Evolutionary conservation across 257 asterid species (phyloP).

Genomic region (Solanum chilense): DNA sequence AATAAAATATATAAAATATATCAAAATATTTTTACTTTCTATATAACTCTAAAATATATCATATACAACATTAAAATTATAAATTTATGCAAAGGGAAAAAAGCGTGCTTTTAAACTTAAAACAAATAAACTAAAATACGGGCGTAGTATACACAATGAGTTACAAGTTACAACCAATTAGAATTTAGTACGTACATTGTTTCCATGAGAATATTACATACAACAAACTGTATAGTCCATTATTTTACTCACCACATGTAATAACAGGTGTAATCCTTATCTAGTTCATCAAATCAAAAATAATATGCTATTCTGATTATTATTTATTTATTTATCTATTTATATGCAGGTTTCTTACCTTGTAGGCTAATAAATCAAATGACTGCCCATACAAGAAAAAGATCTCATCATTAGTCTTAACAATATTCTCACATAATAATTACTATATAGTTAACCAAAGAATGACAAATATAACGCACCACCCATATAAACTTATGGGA

Average conservation of each 20-base stretch:
- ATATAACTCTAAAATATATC: too few relatives aligned
- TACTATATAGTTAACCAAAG: background rate
- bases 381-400: background rate
- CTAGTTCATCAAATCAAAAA: background rate
- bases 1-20: too few relatives aligned
- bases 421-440: background rate
- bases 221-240: background rate
- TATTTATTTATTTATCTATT: background rate
- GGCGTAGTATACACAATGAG: background rate
- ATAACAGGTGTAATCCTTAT: background rate
- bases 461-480: background rate
- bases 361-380: background rate
- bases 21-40: too few relatives aligned
- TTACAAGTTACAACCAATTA: background rate
- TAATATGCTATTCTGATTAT: background rate
- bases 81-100: background rate
- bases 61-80: too few relatives aligned
- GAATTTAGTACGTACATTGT: background rate
- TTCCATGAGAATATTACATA: background rate
- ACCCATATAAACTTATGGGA: background rate
- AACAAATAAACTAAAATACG: too few relatives aligned
- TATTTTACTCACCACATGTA: background rate
- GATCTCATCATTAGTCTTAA: background rate
- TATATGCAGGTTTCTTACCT: background rate
- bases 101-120: too few relatives aligned